Percentiles rank a stretch among this genome's conserved stretches.
Conservation (phyloP, 257 asterid species). For the Parsonsia alboflavescens region DNA sequence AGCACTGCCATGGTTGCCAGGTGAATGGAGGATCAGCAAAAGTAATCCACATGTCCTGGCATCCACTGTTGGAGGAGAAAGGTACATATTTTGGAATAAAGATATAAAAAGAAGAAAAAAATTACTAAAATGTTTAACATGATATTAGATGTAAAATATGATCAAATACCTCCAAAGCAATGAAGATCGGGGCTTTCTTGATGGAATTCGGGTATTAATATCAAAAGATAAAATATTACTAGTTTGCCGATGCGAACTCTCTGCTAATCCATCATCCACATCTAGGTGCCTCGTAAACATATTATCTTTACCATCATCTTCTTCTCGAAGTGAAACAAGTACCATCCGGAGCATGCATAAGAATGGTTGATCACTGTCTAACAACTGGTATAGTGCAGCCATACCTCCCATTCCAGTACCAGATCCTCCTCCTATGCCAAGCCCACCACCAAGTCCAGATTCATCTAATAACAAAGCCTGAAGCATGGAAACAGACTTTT, state of each 20-base stretch:
- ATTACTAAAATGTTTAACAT: background rate
- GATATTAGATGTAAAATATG: background rate
- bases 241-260: constrained; percentile 47
- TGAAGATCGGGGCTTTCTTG: constrained; percentile 86
- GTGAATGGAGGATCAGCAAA: background rate
- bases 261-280: constrained; percentile 48
- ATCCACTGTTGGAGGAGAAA: background rate
- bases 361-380: constrained; percentile 99
- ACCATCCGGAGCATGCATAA: constrained; percentile 98
- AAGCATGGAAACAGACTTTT: constrained; percentile 91
- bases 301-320: constrained; percentile 76
- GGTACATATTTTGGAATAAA: background rate
- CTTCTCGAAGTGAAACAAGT: constrained; percentile 88
- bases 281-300: constrained; percentile 55
- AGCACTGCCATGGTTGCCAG: background rate
- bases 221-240: constrained; percentile 49
- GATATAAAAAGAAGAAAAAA: background rate
- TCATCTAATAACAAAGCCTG: constrained; percentile 91
- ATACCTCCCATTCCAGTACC: constrained; percentile 99
- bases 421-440: constrained; percentile 99
- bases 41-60: background rate
- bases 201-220: constrained; percentile 43
- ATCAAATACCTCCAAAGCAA: constrained; percentile 87
- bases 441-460: constrained; percentile 96
- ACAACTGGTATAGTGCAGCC: constrained; percentile 86